Base-by-base conservation (phyloP, 345 rosid species). In the Mangifera indica region DNA sequence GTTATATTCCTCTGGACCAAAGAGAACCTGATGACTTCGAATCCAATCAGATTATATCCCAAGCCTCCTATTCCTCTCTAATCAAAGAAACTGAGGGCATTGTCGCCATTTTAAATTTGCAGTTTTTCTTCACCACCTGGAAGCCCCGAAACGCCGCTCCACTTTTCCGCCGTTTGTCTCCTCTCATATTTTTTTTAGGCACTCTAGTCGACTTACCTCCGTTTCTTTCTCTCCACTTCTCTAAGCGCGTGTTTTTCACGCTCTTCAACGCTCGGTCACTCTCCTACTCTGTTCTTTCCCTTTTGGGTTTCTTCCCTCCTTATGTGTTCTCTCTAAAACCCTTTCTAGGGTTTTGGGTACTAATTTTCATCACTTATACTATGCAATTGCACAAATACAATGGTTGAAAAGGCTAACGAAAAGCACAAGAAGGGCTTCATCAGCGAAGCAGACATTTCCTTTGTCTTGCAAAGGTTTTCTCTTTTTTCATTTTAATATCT, bases 361-460 rank as follows among this genome's bases (percentile, higher is more conserved):
- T 42, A 2, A 29, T 76, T 72, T 66, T 63, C 21, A 53, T 10
- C 44, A 17, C 54, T 69, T 22, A n/a, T 75, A 63, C 21, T 66
- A 83, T 83, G 88, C 69, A 71, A 82, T 79, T 78, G 73, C 32
- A 48, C 58, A 64, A 7, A 10, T 10, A n/a, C 18, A 57, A 90
- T 90, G 96, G 76, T 76, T 51, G 90, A 84, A 69, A 84, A 63
- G 49, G 17, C 78, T 45, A 70, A 48, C 65, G 85, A 85, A 79
- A 85, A 72, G 83, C 80, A 72, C 72, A 88, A 80, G 67, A 87
- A 79, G 77, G 81, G 81, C 72, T 67, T 72, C 37, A 82, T 93
- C 72, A 88, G 76, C 34, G 97, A 93, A 77, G 91, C 76, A 62
- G 92, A 90, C 74, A 79, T 86, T 72, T 85, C 93, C 73, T 75